A percentile compares a stretch with the other conserved stretches of the same genome.
These are phyloP conservation scores for Circinella minor DNA, from an alignment of 371 early-diverging fungal species.

Conservation along the genomic window DNA sequence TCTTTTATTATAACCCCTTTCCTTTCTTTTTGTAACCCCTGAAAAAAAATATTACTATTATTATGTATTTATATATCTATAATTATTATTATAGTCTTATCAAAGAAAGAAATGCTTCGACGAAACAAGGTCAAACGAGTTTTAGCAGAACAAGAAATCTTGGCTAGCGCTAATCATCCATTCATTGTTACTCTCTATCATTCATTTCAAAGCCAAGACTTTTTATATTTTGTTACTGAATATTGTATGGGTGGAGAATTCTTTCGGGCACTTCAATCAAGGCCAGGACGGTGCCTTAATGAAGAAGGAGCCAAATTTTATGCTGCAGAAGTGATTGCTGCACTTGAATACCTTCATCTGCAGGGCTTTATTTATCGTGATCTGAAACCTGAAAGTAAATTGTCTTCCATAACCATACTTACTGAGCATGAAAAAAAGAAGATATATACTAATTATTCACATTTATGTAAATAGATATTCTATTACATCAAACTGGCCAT, in stretches of 20 bases:
- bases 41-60: neutral
- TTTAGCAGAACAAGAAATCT: conserved; percentile 94
- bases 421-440: no score
- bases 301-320: conserved; percentile 96
- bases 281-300: conserved; percentile 82
- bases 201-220: conserved; percentile 93
- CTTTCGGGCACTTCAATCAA: conserved; percentile 85
- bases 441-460: no score
- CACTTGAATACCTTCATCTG: conserved; percentile 95
- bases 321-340: conserved; percentile 94
- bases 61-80: neutral
- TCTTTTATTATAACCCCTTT: no score
- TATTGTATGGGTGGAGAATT: conserved; percentile 99
- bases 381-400: conserved; percentile 97
- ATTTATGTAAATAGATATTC: conserved; percentile 66
- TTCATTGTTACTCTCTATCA: conserved; percentile 98
- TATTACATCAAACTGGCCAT: conserved; percentile 92
- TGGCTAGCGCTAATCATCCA: conserved; percentile 92
- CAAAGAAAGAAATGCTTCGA: conserved; percentile 94
- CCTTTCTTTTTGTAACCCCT: neutral
- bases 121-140: conserved; percentile 96
- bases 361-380: conserved; percentile 98
- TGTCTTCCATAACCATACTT: conserved; percentile 10
- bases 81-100: conserved; percentile 61
- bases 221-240: conserved; percentile 97